These are phyloP conservation scores for Leersia perrieri DNA, from an alignment of 176 grass and related monocot species.

Conservation along the genomic window DNA sequence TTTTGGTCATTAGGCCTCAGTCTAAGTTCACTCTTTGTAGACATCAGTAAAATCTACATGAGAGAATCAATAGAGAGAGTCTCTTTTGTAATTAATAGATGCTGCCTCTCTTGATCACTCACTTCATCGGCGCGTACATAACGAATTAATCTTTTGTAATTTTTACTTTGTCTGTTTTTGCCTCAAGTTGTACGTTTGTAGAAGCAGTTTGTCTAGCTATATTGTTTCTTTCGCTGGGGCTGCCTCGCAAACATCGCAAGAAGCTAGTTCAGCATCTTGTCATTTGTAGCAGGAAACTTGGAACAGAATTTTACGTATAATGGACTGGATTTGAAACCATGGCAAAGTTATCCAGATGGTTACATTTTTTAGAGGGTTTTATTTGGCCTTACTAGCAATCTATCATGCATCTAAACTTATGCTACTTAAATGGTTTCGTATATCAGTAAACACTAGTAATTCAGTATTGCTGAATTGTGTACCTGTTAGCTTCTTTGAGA, in stretches of 20 bases:
- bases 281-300: background rate
- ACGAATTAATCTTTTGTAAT: background rate
- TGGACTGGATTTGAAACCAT: background rate
- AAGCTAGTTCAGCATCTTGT: background rate
- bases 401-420: background rate
- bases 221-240: conserved; percentile 22
- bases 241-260: conserved; percentile 34
- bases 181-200: background rate
- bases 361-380: background rate
- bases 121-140: background rate
- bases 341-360: background rate
- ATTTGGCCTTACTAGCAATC: background rate
- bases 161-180: conserved; percentile 1
- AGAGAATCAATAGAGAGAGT: background rate
- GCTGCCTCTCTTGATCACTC: conserved; percentile 10
- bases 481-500: background rate
- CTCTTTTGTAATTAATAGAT: too few species aligned
- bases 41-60: background rate
- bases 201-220: background rate
- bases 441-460: background rate
- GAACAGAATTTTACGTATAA: background rate
- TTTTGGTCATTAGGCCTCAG: background rate
- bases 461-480: background rate
- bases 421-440: background rate
- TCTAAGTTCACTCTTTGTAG: background rate